Conservation (phyloP, 129 eudicot genomes). For the Saposhnikovia divaricata region DNA sequence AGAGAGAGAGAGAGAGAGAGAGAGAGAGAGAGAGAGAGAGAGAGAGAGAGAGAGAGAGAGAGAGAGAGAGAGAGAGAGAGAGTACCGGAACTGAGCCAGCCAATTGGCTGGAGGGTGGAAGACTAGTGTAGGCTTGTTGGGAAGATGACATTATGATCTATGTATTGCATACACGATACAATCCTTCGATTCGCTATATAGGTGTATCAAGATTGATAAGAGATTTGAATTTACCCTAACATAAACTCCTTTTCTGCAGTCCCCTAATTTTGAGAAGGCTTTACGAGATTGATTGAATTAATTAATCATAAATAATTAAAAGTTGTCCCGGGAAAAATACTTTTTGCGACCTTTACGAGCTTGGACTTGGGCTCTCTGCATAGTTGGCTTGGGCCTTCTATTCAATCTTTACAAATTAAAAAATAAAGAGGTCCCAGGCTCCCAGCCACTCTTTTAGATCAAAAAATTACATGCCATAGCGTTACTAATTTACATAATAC, state of each 20-base stretch:
- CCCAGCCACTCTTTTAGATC: no score
- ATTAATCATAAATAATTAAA: not conserved
- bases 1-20: no score
- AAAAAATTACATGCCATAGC: no score
- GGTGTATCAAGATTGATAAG: not conserved
- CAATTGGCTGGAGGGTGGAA: conserved; percentile 69
- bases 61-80: not conserved
- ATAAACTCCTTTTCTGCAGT: not conserved
- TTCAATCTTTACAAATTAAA: not conserved
- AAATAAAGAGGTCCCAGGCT: no score
- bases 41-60: not conserved
- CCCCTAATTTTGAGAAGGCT: not conserved
- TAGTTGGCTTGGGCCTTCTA: not conserved
- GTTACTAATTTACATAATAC: no score
- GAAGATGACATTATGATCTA: conserved; percentile 19
- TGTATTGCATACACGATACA: not conserved
- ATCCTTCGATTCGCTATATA: not conserved
- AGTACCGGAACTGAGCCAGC: conserved; percentile 94
- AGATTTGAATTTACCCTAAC: not conserved
- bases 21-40: no score
- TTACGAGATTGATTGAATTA: not conserved
- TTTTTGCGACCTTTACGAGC: not conserved
- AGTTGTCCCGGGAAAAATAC: not conserved
- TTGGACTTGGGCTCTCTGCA: not conserved
- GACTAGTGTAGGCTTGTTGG: conserved; percentile 55